Percentiles rank a stretch among this genome's conserved stretches.
Conservation (phyloP, 139 green algal species). For the Coelastrella sp. region DNA sequence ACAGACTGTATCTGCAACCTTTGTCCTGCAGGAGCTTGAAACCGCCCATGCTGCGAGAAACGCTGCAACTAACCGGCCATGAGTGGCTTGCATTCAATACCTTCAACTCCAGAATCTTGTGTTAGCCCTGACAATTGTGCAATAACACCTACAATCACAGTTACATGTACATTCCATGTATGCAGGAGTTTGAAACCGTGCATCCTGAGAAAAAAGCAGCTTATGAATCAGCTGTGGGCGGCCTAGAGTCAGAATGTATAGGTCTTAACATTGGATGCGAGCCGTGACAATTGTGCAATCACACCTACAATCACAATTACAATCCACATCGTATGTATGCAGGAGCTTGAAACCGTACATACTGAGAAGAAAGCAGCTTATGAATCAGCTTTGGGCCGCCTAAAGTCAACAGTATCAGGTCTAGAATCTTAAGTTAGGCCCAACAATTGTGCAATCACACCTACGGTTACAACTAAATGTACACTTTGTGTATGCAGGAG, state of each 20-base stretch:
- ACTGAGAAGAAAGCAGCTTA: conserved; percentile 50
- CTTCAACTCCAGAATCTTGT: conserved; percentile 49
- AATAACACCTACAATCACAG: neutral
- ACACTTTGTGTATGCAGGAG: conserved; percentile 47
- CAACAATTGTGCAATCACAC: neutral
- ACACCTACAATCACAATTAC: neutral
- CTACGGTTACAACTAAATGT: neutral
- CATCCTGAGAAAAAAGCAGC: conserved; percentile 50
- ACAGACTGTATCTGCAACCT: too few relatives aligned
- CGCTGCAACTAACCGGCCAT: conserved; percentile 55
- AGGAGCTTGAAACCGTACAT: conserved; percentile 64
- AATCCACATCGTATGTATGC: conserved; percentile 21
- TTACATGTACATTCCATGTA: neutral
- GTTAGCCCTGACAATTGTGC: neutral
- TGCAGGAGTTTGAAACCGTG: conserved; percentile 62
- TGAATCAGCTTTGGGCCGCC: conserved; percentile 54
- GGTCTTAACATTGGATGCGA: conserved; percentile 48
- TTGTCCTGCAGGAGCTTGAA: conserved; percentile 70
- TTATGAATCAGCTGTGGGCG: conserved; percentile 58
- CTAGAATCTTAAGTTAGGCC: conserved; percentile 56
- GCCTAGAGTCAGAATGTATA: conserved; percentile 52
- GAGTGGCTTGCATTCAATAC: conserved; percentile 45
- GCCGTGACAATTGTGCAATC: neutral
- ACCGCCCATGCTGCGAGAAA: conserved; percentile 52
- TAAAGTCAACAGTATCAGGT: conserved; percentile 45